phyloP scores from a whole-genome alignment of 2,329 filamentous ascomycete species.

The Coniochaeta sp. region DNA sequence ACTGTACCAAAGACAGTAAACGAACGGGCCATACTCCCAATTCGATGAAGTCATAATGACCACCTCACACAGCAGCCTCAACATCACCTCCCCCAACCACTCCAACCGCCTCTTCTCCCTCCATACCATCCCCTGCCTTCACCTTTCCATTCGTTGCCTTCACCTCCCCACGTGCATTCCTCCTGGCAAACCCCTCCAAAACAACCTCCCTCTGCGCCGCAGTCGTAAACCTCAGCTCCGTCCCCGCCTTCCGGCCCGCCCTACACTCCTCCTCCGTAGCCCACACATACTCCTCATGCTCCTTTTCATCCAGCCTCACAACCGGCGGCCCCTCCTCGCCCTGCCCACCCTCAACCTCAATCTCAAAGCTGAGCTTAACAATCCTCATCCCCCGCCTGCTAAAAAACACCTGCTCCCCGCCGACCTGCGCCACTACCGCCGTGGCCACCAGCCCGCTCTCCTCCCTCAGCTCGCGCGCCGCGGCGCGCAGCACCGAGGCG shows the following conservation, averaged over 20 bases:
- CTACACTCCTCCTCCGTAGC: constrained; percentile 24
- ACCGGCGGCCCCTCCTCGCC: constrained; percentile 2
- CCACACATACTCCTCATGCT: constrained; percentile 26
- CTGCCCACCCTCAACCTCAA: constrained; percentile 10
- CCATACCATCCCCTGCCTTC: too few relatives aligned
- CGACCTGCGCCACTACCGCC: constrained; percentile 15
- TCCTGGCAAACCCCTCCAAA: constrained; percentile 13
- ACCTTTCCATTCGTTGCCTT: not conserved
- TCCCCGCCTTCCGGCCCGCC: not conserved
- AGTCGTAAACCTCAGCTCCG: constrained; percentile 16
- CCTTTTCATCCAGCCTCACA: constrained; percentile 23
- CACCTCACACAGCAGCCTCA: too few relatives aligned
- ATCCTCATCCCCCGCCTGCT: constrained; percentile 14
- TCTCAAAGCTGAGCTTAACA: constrained; percentile 20
- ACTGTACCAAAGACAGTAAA: too few relatives aligned
- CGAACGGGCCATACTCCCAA: too few relatives aligned
- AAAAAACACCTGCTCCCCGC: constrained; percentile 13
- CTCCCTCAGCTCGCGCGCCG: constrained; percentile 33
- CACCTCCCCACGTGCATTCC: constrained; percentile 1
- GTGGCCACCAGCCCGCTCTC: constrained; percentile 27
- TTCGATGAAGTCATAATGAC: too few relatives aligned
- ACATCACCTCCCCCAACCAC: too few relatives aligned
- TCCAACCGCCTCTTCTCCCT: too few relatives aligned
- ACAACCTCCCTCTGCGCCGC: constrained; percentile 12
- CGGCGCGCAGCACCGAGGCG: constrained; percentile 24